Evolutionary conservation across 352 stramenopile species (phyloP), one percentile per base, ranked within the genome.

Genomic region (Pythium coloratum): DNA sequence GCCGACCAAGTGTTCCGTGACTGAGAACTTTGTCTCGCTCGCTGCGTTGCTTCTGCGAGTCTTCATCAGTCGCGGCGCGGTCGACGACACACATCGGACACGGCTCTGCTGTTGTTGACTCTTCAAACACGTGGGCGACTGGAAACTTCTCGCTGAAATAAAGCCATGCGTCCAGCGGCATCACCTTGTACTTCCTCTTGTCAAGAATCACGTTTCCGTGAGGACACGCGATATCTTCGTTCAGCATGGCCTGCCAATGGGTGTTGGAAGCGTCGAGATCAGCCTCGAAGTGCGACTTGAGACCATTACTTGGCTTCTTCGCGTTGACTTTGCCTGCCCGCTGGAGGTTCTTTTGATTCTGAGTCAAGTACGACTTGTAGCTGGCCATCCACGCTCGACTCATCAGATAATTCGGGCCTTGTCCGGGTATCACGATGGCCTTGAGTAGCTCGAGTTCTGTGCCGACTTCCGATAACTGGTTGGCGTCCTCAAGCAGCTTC

Each of bases 171-270:
- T 80, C 67, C 0, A 76, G 44, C 4, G 81, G 63, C 28, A 95
- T 75, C 0, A 67, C 46, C 2, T 82, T 80, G 61, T 90, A 91
- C 33, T 81, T 81, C 57, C 86, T 86, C 66, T 90, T 91, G 60
- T 91, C 74, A 10, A 91, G 66, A 18, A 67, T 80, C 33, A 93
- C 61, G 20, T 91, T 84, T 16, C 82, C 84, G 53, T 95, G 86
- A 0, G 67, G 50, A 36, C 86, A 95, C 2, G 62, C 78, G n/a
- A 95, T 89, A 62, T 95, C 87, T 64, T 86, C 70, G 54, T 95
- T 95, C 33, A 95, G 66, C 1, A 62, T 55, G 0, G 47, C 76
- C 44, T 78, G 75, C 78, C 80, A 88, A 18, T 80, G 32, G 6
- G 55, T 55, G 28, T 65, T 67, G 20, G 14, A 56, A 6, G 71